Conservation (phyloP, 192 early-diverging fungal species). For the Coemansia sp. region DNA sequence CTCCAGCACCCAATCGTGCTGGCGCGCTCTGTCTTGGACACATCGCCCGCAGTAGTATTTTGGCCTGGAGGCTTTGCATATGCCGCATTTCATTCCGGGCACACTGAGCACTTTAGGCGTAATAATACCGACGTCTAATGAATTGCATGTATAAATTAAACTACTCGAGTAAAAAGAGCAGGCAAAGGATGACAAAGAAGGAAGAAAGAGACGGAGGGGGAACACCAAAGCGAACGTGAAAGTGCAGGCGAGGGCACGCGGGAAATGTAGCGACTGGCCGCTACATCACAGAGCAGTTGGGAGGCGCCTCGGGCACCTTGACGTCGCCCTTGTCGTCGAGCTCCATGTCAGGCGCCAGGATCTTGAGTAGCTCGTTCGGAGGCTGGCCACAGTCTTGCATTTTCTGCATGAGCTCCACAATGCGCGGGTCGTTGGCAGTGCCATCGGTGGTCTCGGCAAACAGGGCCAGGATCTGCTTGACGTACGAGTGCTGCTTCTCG, state of each 20-base stretch:
- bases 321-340: constrained; percentile 71
- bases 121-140: neutral
- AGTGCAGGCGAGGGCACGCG: too few species aligned
- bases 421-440: constrained; percentile 64
- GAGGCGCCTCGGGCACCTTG: constrained; percentile 52
- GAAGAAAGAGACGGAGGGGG: neutral
- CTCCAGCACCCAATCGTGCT: constrained; percentile 31
- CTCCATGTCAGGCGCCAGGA: constrained; percentile 88
- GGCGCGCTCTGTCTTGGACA: constrained; percentile 33
- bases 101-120: neutral
- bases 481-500: constrained; percentile 69
- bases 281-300: constrained; percentile 35
- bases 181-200: neutral
- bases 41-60: constrained; percentile 40
- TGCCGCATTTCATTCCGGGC: constrained; percentile 44
- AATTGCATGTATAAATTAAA: neutral
- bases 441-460: constrained; percentile 63
- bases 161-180: neutral
- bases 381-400: constrained; percentile 98
- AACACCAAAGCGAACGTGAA: neutral
- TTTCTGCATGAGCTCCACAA: constrained; percentile 93
- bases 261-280: neutral
- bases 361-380: constrained; percentile 82
- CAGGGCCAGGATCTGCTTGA: constrained; percentile 74
- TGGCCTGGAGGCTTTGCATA: constrained; percentile 21